phyloP scores from a whole-genome alignment of 495 filamentous ascomycete species.

The Cudoniella acicularis region DNA sequence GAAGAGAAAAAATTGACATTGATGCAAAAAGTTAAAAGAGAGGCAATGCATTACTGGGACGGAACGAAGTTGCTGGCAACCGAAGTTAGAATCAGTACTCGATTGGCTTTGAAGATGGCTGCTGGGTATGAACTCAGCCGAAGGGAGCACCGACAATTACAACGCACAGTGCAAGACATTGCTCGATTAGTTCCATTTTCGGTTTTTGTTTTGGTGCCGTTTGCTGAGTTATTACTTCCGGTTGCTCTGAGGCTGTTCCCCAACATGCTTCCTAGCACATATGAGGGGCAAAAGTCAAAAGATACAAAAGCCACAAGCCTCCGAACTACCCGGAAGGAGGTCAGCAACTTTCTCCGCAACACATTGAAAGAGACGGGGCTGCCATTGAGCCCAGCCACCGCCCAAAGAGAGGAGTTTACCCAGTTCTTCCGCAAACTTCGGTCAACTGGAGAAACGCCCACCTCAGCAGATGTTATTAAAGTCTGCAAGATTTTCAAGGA shows the following conservation, averaged over 20 bases:
- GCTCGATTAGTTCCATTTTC: constrained; percentile 93
- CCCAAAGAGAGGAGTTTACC: constrained; percentile 92
- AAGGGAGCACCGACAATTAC: constrained; percentile 87
- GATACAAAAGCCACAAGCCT: constrained; percentile 82
- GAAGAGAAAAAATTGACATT: constrained; percentile 82
- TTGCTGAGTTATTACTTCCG: constrained; percentile 92
- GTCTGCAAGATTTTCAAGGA: constrained; percentile 99
- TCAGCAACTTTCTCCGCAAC: constrained; percentile 83
- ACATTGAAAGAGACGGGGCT: constrained; percentile 91
- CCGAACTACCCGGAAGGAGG: constrained; percentile 86
- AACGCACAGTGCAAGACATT: constrained; percentile 89
- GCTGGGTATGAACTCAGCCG: constrained; percentile 95
- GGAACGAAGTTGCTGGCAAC: constrained; percentile 95
- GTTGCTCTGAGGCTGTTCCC: constrained; percentile 93
- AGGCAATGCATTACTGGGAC: constrained; percentile 95
- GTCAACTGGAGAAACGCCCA: constrained; percentile 83
- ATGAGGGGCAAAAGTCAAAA: constrained; percentile 85
- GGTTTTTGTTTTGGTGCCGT: constrained; percentile 94
- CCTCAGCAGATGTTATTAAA: constrained; percentile 89
- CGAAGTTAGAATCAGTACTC: constrained; percentile 88
- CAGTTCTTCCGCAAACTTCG: constrained; percentile 97
- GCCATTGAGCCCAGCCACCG: constrained; percentile 77
- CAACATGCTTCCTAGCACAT: constrained; percentile 94
- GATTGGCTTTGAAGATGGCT: constrained; percentile 93
- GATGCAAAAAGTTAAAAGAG: constrained; percentile 88